Conservation (phyloP, 2,329 filamentous ascomycete species). For the Colletotrichum australisinense region DNA sequence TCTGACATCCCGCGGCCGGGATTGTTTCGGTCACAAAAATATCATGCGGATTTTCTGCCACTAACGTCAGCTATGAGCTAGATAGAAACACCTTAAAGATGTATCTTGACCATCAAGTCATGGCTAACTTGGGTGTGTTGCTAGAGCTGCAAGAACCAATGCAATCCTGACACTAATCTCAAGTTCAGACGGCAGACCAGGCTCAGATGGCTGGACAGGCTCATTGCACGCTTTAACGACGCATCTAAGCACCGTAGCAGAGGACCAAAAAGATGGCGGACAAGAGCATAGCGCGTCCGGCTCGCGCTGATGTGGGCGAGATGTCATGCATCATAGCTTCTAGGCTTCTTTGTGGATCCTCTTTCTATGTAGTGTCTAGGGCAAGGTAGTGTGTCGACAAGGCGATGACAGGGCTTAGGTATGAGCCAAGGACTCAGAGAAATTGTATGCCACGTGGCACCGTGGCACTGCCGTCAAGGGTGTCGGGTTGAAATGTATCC, state of each 20-base stretch:
- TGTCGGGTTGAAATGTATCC: neutral
- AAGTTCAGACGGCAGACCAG: neutral
- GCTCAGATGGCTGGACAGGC: too few species aligned
- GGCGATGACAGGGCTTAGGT: neutral
- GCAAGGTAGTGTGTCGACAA: neutral
- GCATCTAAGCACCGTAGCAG: too few species aligned
- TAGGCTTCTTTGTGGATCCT: neutral
- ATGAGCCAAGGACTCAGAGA: neutral
- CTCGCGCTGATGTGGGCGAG: neutral
- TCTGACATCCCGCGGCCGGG: neutral
- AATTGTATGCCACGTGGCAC: neutral
- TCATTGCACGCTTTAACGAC: too few species aligned
- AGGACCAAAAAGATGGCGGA: too few species aligned
- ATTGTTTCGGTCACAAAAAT: too few species aligned
- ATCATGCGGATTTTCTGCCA: too few species aligned
- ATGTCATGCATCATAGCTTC: neutral
- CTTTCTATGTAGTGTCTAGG: neutral
- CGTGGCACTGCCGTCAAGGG: neutral
- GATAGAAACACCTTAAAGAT: too few species aligned
- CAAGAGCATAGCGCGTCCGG: too few species aligned
- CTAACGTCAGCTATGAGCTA: too few species aligned
- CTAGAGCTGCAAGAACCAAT: neutral
- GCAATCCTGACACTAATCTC: neutral
- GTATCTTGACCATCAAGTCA: too few species aligned
- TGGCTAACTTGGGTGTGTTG: too few species aligned